Base-by-base conservation (phyloP, 805 yeast species). In the Kodamaea hsintzibuensis region DNA sequence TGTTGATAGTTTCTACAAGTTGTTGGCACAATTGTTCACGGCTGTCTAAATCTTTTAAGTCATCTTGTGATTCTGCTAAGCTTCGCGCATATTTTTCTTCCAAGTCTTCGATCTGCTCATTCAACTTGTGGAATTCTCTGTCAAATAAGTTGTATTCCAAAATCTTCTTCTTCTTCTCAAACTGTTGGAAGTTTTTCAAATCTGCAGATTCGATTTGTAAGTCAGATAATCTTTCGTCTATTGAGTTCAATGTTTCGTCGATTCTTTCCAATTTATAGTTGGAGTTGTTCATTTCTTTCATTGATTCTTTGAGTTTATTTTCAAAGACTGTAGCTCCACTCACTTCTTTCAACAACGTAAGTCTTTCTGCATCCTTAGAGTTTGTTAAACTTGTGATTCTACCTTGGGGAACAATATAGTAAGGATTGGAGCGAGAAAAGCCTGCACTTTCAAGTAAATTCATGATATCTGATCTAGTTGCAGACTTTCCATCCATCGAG, bases 391-490 rank as follows among this genome's bases (percentile, higher is more conserved):
- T 80, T 0, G 97, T 88, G 61, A 95, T 90, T 61, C 89, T 80
- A 17, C 99, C 99, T 70, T 95, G 99, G 0, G 99, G 98, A 4
- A 95, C 98, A 60, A 95, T 93, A 67, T 93, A 93, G 69, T 92
- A 93, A 0, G 98, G 97, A 59, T 91, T 92, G 5, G 91, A 84
- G 56, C 88, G 80, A 0, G 96, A 88, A 64, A 95, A 91, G 0
- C 99, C 99, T 0, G 97, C 96, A 63, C 89, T 86, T 67, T 93
- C 98, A 38, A 92, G 75, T 57, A 90, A 72, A 58, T 89, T 88
- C 83, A 85, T 84, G 13, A 92, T 80, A 65, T 91, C 98, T 1
- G 88, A 78, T 61, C 91, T 82, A 1, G 93, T 86, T 2, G 93
- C 88, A 12, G 89, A 79, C 62, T 83, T 87, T 47, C 86, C 86